These are phyloP conservation scores for Xanthoparmelia taractica DNA, from an alignment of 495 filamentous ascomycete genomes.

Conservation along the genomic window DNA sequence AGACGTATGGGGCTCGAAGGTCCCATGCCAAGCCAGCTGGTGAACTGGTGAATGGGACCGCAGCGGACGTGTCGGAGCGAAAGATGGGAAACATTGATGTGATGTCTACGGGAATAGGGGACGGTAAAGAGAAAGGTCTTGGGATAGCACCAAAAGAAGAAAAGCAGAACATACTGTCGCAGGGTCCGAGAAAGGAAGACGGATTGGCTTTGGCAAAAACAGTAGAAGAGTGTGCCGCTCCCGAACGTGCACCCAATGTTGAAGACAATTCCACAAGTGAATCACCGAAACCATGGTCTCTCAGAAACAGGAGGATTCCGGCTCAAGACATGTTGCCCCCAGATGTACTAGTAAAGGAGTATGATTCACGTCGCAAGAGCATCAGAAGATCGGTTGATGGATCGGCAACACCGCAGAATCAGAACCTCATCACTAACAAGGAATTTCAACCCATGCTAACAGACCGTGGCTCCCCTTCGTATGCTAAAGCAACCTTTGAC, in stretches of 20 bases:
- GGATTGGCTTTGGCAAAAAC: neutral
- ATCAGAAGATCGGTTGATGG: neutral
- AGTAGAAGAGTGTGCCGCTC: neutral
- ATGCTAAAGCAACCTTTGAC: neutral
- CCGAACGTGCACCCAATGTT: neutral
- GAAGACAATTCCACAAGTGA: neutral
- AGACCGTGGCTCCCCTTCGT: neutral
- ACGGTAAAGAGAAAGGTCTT: neutral
- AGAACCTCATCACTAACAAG: too few relatives aligned
- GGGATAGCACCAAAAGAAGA: neutral
- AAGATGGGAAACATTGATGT: neutral
- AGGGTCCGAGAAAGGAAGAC: neutral
- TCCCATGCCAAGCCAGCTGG: neutral
- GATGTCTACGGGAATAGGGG: neutral
- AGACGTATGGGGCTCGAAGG: neutral
- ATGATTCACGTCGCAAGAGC: neutral
- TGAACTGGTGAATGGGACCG: neutral
- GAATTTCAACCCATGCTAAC: neutral
- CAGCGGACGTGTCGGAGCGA: neutral
- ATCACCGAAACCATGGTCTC: neutral
- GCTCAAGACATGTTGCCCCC: neutral
- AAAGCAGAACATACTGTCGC: neutral
- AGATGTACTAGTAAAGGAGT: neutral
- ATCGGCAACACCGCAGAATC: neutral
- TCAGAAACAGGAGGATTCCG: neutral